Percentiles rank a stretch among this genome's conserved stretches.
phyloP scores from a whole-genome alignment of 257 asterid species.

The Craterostigma plantagineum region DNA sequence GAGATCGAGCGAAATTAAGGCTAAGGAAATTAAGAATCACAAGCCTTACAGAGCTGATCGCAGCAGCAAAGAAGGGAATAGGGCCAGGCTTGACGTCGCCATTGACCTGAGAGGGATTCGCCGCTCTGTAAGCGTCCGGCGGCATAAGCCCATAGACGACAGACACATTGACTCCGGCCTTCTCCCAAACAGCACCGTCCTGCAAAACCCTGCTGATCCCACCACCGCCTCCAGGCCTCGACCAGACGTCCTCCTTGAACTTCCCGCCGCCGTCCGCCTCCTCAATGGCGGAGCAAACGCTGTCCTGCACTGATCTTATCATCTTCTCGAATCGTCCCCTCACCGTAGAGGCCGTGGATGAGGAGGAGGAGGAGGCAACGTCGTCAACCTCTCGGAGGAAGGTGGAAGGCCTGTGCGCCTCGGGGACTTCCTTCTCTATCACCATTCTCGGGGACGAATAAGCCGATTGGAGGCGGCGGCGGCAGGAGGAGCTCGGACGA shows the following conservation, averaged over 20 bases:
- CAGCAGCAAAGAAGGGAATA: conserved; percentile 90
- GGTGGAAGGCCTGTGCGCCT: too few relatives aligned
- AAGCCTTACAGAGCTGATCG: conserved; percentile 83
- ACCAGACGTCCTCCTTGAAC: conserved; percentile 89
- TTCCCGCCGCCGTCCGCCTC: conserved; percentile 50
- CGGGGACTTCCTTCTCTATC: too few relatives aligned
- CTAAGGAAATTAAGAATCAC: too few relatives aligned
- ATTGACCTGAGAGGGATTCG: conserved; percentile 57
- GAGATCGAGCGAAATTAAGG: not conserved
- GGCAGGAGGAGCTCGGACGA: too few relatives aligned
- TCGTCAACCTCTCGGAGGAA: too few relatives aligned
- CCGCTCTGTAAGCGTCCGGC: conserved; percentile 96
- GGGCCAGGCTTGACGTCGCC: conserved; percentile 59
- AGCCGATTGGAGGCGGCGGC: too few relatives aligned
- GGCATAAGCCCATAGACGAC: conserved; percentile 99
- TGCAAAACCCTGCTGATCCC: conserved; percentile 94
- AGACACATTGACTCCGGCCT: conserved; percentile 95
- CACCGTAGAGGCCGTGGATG: too few relatives aligned
- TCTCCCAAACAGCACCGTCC: conserved; percentile 82
- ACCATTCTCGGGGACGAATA: too few relatives aligned
- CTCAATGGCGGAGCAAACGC: conserved; percentile 65
- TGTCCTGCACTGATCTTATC: conserved; percentile 82
- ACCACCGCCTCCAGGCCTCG: conserved; percentile 97
- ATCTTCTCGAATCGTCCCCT: conserved; percentile 51
- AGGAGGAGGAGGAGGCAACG: too few relatives aligned